These are phyloP conservation scores for Pezicula radicicola DNA, from an alignment of 2,329 filamentous ascomycete species.

Conservation along the genomic window DNA sequence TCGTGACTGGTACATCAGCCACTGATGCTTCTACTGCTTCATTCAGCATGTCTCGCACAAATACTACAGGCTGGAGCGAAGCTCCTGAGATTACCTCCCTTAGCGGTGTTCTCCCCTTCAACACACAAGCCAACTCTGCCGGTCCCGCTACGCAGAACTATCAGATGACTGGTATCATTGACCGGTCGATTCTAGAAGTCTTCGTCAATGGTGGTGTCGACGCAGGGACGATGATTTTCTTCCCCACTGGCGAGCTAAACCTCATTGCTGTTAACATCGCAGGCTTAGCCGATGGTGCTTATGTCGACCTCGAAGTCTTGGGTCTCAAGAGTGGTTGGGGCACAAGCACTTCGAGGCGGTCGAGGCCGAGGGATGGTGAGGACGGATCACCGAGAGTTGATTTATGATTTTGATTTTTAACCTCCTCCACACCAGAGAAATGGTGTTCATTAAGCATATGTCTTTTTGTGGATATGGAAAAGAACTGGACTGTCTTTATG, in stretches of 20 bases:
- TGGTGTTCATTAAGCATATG: too few relatives aligned
- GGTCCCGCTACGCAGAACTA: not conserved
- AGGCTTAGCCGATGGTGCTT: constrained; percentile 14
- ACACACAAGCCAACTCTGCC: not conserved
- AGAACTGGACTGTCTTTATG: too few relatives aligned
- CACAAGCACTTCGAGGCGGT: constrained; percentile 45
- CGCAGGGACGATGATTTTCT: constrained; percentile 46
- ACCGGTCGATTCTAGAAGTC: constrained; percentile 50
- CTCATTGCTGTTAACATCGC: not conserved
- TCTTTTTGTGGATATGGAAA: too few relatives aligned
- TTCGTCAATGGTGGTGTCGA: constrained; percentile 48
- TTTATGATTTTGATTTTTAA: not conserved
- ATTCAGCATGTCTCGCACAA: constrained; percentile 46
- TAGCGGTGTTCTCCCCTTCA: constrained; percentile 45
- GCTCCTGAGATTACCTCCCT: constrained; percentile 44
- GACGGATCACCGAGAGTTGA: not conserved
- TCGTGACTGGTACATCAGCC: constrained; percentile 15
- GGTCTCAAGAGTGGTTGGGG: constrained; percentile 39
- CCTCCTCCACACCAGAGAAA: too few relatives aligned
- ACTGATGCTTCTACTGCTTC: constrained; percentile 35
- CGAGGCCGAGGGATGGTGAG: not conserved
- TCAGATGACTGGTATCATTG: constrained; percentile 42
- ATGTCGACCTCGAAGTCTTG: constrained; percentile 24
- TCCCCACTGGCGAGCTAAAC: constrained; percentile 29
- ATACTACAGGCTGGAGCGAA: constrained; percentile 34